These are phyloP conservation scores for Phytopythium litorale DNA, from an alignment of 352 stramenopile species.

Conservation along the genomic window DNA sequence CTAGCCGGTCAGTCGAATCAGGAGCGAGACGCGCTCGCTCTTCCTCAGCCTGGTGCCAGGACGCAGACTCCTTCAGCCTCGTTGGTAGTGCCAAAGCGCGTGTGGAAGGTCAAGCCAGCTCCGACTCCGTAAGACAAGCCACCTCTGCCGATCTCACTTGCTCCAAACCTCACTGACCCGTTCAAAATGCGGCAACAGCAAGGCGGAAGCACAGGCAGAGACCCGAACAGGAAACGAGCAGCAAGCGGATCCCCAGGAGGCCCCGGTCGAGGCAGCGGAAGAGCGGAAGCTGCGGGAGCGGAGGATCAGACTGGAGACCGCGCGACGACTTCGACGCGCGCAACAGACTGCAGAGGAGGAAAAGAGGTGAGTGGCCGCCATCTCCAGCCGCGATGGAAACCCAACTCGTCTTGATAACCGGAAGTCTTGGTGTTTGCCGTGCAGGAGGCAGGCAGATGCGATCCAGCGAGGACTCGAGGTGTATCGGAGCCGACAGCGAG, in stretches of 20 bases:
- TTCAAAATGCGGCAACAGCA: background rate
- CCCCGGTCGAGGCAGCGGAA: slow-evolving; percentile 2
- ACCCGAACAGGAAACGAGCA: slow-evolving; percentile 10
- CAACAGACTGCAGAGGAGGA: slow-evolving; percentile 35
- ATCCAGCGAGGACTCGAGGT: slow-evolving; percentile 45
- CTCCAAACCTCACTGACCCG: background rate
- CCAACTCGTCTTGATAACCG: background rate
- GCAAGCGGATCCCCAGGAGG: background rate
- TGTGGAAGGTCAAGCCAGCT: background rate
- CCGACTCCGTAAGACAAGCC: background rate
- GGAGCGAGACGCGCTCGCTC: background rate
- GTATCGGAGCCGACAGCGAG: slow-evolving; percentile 57
- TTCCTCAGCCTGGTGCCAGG: background rate
- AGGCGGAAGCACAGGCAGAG: background rate
- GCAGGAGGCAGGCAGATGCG: slow-evolving; percentile 45
- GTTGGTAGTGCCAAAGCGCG: background rate
- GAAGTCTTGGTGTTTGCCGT: background rate
- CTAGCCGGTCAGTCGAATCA: slow-evolving; percentile 12
- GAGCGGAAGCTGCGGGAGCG: slow-evolving; percentile 33
- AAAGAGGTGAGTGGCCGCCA: slow-evolving; percentile 23
- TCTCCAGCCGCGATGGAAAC: background rate
- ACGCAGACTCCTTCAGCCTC: background rate
- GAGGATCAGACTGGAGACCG: slow-evolving; percentile 46
- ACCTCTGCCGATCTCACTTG: slow-evolving; percentile 2
- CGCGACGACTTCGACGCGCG: slow-evolving; percentile 38